Conservation (phyloP, 345 rosid genomes). For the Gossypium rotundifolium region DNA sequence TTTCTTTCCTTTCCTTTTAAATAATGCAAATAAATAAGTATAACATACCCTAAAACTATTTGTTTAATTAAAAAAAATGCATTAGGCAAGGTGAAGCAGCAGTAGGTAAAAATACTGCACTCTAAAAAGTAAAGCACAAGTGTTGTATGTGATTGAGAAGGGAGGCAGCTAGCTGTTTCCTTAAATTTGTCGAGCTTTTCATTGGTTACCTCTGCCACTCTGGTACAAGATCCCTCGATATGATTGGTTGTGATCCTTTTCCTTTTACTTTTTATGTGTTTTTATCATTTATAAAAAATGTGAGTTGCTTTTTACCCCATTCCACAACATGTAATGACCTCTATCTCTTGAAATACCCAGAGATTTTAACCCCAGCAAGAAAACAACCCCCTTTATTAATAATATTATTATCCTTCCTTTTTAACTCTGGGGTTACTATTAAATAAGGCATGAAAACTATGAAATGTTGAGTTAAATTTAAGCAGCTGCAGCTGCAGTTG, state of each 20-base stretch:
- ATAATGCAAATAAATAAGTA: too few relatives aligned
- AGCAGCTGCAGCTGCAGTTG: constrained; percentile 1
- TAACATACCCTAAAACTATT: too few relatives aligned
- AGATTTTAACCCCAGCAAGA: background rate
- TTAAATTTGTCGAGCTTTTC: constrained; percentile 49
- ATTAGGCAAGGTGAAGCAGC: background rate
- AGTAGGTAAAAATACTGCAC: too few relatives aligned
- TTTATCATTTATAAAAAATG: too few relatives aligned
- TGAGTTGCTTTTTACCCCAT: background rate
- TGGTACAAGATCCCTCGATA: constrained; percentile 24
- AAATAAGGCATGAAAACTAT: background rate
- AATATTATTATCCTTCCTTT: background rate
- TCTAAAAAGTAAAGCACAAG: background rate
- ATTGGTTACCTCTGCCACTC: constrained; percentile 42
- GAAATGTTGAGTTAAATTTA: constrained; percentile 1
- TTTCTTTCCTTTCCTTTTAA: too few relatives aligned
- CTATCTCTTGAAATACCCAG: constrained; percentile 10
- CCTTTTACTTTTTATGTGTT: background rate
- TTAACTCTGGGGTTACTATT: background rate
- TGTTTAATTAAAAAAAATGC: background rate
- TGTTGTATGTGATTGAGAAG: background rate
- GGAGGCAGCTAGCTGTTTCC: constrained; percentile 24
- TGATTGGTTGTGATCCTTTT: constrained; percentile 33
- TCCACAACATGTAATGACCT: constrained; percentile 26
- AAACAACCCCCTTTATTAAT: background rate